These are phyloP conservation scores for Neopestalotiopsis sp. DNA, from an alignment of 2,329 filamentous ascomycete species.

Conservation along the genomic window DNA sequence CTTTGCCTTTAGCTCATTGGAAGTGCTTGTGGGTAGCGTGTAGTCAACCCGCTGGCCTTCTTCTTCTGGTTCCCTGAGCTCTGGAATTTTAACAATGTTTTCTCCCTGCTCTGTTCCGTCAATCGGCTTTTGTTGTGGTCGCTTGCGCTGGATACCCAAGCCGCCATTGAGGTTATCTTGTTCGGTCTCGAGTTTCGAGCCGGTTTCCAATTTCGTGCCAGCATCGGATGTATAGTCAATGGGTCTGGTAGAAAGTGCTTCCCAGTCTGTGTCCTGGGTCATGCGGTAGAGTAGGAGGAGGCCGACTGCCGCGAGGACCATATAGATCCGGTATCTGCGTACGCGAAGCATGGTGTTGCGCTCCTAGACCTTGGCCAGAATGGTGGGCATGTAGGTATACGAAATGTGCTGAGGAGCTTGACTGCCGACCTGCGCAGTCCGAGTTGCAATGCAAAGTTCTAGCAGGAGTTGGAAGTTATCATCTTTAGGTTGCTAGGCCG, in stretches of 20 bases:
- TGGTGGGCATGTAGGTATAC: neutral
- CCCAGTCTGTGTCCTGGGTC: slow-evolving; percentile 40
- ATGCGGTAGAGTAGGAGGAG: slow-evolving; percentile 54
- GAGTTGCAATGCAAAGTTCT: neutral
- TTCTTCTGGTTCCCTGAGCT: slow-evolving; percentile 26
- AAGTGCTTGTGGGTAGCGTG: slow-evolving; percentile 23
- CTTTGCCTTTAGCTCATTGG: slow-evolving; percentile 20
- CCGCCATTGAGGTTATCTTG: slow-evolving; percentile 7
- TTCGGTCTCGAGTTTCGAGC: slow-evolving; percentile 4
- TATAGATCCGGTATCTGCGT: slow-evolving; percentile 52
- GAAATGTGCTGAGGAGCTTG: neutral
- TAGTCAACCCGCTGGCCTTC: slow-evolving; percentile 22
- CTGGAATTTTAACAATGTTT: slow-evolving; percentile 28
- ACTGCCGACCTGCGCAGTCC: neutral
- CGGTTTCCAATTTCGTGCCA: slow-evolving; percentile 7
- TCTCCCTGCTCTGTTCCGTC: slow-evolving; percentile 22
- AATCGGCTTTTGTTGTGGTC: slow-evolving; percentile 18
- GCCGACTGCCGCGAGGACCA: slow-evolving; percentile 48
- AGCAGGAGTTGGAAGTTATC: neutral
- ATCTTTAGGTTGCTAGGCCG: neutral
- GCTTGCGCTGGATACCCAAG: slow-evolving; percentile 12
- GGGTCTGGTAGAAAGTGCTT: slow-evolving; percentile 39
- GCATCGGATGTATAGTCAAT: slow-evolving; percentile 21
- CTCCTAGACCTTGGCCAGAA: neutral
- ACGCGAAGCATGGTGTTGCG: slow-evolving; percentile 48